Percentiles rank a stretch among this genome's conserved stretches.
Evolutionary conservation across 2,329 filamentous ascomycete species (phyloP).

Genomic region (Madurella fahalii): DNA sequence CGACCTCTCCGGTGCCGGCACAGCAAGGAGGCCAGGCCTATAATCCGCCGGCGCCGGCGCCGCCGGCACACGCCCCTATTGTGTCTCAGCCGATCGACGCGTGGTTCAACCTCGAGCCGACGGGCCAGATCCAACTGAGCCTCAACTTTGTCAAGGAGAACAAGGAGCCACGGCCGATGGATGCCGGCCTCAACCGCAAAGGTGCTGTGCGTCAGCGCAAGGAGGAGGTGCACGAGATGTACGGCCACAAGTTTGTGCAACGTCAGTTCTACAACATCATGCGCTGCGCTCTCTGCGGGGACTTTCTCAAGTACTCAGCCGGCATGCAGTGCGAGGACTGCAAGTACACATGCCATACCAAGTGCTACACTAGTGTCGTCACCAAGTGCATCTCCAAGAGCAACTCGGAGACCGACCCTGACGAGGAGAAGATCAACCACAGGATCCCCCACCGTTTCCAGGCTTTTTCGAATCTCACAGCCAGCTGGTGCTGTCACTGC

Average conservation of each 20-base stretch:
- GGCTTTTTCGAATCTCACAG: slow-evolving; percentile 94
- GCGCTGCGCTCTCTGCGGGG: slow-evolving; percentile 95
- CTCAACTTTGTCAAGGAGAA: slow-evolving; percentile 90
- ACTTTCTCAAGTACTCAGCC: slow-evolving; percentile 97
- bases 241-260: slow-evolving; percentile 97
- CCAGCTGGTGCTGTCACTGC: slow-evolving; percentile 99
- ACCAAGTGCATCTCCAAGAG: slow-evolving; percentile 99
- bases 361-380: slow-evolving; percentile 93
- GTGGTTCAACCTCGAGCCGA: slow-evolving; percentile 96
- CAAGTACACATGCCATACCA: slow-evolving; percentile 98
- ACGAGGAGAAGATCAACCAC: slow-evolving; percentile 99
- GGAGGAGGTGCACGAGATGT: slow-evolving; percentile 97
- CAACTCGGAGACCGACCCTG: slow-evolving; percentile 95
- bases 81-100: slow-evolving; percentile 70
- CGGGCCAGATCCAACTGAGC: slow-evolving; percentile 85
- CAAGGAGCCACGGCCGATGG: slow-evolving; percentile 75
- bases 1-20: slow-evolving; percentile 38
- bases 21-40: slow-evolving; percentile 23
- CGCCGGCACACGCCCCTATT: slow-evolving; percentile 38
- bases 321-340: slow-evolving; percentile 99
- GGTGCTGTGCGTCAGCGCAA: slow-evolving; percentile 96
- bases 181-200: slow-evolving; percentile 88
- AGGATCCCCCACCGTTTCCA: slow-evolving; percentile 97
- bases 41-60: slow-evolving; percentile 24
- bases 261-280: slow-evolving; percentile 99